A percentile compares a stretch with the other conserved stretches of the same genome.
Conservation (phyloP, 192 early-diverging fungal species). For the Entomortierella lignicola region DNA sequence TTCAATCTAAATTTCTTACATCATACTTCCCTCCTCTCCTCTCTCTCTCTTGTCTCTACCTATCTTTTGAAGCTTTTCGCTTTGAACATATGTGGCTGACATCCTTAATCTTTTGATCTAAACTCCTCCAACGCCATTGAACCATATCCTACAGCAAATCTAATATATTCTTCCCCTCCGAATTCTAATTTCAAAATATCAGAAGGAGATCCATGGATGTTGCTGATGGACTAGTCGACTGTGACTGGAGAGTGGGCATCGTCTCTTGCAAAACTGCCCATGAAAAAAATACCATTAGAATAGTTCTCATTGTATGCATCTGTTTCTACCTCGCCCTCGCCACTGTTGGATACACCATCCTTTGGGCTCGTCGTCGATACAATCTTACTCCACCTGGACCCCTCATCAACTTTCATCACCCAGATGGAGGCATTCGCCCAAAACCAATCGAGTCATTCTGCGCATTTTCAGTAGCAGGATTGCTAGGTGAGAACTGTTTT, state of each 20-base stretch:
- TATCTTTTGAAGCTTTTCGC: too few species aligned
- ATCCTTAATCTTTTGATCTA: not conserved
- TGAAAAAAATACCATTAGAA: conserved; percentile 14
- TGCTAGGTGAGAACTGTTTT: conserved; percentile 33
- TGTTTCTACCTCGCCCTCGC: conserved; percentile 40
- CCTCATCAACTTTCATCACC: conserved; percentile 48
- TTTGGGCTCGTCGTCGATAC: conserved; percentile 42
- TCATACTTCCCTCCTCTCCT: not conserved
- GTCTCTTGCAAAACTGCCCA: conserved; percentile 29
- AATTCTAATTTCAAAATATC: too few species aligned
- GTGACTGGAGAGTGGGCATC: conserved; percentile 54
- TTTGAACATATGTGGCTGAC: not conserved
- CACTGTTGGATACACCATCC: conserved; percentile 40
- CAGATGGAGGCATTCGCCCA: conserved; percentile 50
- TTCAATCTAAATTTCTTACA: not conserved
- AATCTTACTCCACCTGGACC: conserved; percentile 45
- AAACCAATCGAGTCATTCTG: conserved; percentile 54
- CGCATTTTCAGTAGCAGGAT: conserved; percentile 38
- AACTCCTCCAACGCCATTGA: not conserved
- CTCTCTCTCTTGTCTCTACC: not conserved
- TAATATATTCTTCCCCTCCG: not conserved
- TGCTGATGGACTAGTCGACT: conserved; percentile 38
- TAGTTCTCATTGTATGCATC: conserved; percentile 31
- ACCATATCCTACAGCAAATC: not conserved
- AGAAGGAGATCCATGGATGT: conserved; percentile 30